phyloP scores from a whole-genome alignment of 1,139 yeast genomes.

The Candida labiduridarum region DNA sequence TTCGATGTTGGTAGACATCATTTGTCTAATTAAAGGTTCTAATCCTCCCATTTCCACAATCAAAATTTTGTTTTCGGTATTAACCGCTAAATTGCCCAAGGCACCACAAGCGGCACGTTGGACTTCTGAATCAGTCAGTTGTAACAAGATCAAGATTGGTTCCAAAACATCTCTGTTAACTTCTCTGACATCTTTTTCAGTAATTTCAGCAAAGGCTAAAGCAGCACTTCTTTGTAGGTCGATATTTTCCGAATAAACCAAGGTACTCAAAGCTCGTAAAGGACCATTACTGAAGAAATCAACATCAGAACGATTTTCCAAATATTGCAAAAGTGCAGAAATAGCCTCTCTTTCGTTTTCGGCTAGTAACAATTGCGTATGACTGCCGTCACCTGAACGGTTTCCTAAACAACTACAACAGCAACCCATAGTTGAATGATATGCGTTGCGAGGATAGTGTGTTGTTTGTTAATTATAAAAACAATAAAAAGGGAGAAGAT shows the following conservation, averaged over 20 bases:
- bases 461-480: too few relatives aligned
- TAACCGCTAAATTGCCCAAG: conserved; percentile 93
- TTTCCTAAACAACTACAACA: conserved; percentile 64
- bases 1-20: conserved; percentile 96
- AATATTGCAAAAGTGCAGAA: conserved; percentile 80
- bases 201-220: conserved; percentile 96
- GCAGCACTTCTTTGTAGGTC: conserved; percentile 98
- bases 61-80: conserved; percentile 87
- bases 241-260: conserved; percentile 91
- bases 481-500: too few relatives aligned
- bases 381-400: conserved; percentile 44
- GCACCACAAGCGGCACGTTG: conserved; percentile 99
- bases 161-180: conserved; percentile 90
- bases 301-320: conserved; percentile 81
- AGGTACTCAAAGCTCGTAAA: conserved; percentile 82
- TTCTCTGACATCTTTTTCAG: conserved; percentile 92
- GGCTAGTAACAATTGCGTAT: conserved; percentile 82
- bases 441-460: background rate
- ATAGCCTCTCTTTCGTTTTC: conserved; percentile 98
- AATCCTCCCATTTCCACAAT: conserved; percentile 98
- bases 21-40: conserved; percentile 93
- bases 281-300: conserved; percentile 94
- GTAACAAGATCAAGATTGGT: conserved; percentile 85
- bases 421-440: conserved; percentile 52
- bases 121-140: conserved; percentile 88